Evolutionary conservation across 768 basidiomycete genomes (phyloP), one percentile per base, ranked within the genome.

Genomic region (Trametes meyenii): DNA sequence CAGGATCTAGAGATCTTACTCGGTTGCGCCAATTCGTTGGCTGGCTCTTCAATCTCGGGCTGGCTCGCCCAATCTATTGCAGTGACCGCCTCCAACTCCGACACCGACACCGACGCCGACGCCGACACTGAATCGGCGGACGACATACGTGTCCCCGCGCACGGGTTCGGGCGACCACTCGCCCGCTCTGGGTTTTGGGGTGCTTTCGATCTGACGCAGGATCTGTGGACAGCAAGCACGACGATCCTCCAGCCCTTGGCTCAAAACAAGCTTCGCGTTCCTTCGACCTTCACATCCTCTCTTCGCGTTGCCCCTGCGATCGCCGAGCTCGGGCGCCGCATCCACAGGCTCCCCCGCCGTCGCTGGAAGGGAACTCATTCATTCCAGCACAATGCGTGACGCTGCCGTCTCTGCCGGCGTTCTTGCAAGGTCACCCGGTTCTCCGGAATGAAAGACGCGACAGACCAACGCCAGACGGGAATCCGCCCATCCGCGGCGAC

Each of bases 1-100:
- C 26, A 33, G 29, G 56, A 58, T 58, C 57, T 63, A 29, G 38
- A 44, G 62, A 63, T 63, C 62, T 55, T 58, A 26, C 52, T 63
- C 62, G 62, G 62, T 17, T 50, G 23, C 24, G 33, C 26, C 35
- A 40, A 43, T 58, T 29, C 46, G 39, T 50, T 36, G 54, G 40
- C n/a, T 33, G 54, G 36, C 39, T 42, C 26, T 53, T 24, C 24
- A 55, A 61, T 56, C 54, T 54, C 24, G 12, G 12, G 8, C 17
- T 24, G 48, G 56, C 39, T 6, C 39, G 21, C 56, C 11, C 26
- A 50, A 51, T 50, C 57, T 44, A 33, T 35, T 45, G 19, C 26
- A 35, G 13, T 24, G 24, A 14, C 26, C 39, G 57, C 10, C 16
- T 39, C 23, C 24, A 23, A 24, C 7, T 7, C 38, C 38, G 38